Base-by-base conservation (phyloP, 495 filamentous ascomycete genomes). In the Sporormia fimetaria region DNA sequence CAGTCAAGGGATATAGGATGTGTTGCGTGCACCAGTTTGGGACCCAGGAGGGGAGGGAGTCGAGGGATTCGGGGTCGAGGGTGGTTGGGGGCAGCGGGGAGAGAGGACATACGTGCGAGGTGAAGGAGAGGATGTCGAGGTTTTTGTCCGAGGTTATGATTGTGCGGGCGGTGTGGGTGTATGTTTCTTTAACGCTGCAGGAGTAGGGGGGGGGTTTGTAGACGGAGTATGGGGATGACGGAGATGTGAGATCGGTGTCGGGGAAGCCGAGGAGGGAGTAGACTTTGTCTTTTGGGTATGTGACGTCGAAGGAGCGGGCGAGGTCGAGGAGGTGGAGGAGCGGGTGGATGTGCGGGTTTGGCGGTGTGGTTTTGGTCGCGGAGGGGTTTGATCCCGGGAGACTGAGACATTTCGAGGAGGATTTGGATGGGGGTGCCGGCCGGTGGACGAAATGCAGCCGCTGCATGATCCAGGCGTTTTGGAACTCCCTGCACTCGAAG, bases 381-480 rank as follows among this genome's bases (percentile, higher is more conserved):
- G n/a, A n/a, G n/a, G n/a, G n/a, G n/a, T n/a, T n/a, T n/a, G n/a
- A n/a, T n/a, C n/a, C n/a, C n/a, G n/a, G n/a, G n/a, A n/a, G n/a
- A n/a, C n/a, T n/a, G n/a, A n/a, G n/a, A n/a, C n/a, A n/a, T n/a
- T n/a, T n/a, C n/a, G n/a, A n/a, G n/a, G n/a, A n/a, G n/a, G n/a
- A n/a, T n/a, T n/a, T n/a, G n/a, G n/a, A n/a, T n/a, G n/a, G n/a
- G 15, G n/a, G n/a, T 14, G n/a, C 38, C 3, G 24, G 16, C 15
- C 22, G 32, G 27, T 38, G 17, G 4, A 16, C 27, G 1, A 11
- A 5, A 18, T 32, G 12, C 16, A 39, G 10, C 7, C 21, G 35
- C 17, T 55, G 8, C 51, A 55, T 55, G 6, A 55, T 35, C 22
- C 25, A 47, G 3, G 51, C 51, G 24, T 55, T 55, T 17, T 51